Evolutionary conservation across 2,329 filamentous ascomycete species (phyloP), one percentile per base, ranked within the genome.

Genomic region (Claviceps spartinae): DNA sequence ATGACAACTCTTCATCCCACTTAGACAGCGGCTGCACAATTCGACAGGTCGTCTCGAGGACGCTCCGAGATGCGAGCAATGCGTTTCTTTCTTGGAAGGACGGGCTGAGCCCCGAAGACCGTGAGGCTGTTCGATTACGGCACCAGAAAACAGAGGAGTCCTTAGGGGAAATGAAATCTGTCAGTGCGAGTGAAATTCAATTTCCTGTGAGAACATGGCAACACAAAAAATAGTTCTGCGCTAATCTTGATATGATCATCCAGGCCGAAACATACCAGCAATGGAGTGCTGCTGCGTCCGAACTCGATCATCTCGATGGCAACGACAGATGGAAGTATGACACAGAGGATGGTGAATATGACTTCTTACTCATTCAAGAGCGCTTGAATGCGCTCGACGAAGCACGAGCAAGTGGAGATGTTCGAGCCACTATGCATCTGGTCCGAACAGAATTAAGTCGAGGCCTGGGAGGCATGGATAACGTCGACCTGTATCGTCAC

Each of bases 381-480:
- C 81, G 86, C n/a, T 70, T 94, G 44, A 70, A 73, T 50, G 81
- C 88, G 57, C 74, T 96, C 54, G 84, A 95, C 58, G 76, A 84
- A 11, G 89, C 88, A 16, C 79, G 86, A 5, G 72, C 75, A 11
- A 82, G 76, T 56, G 81, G 82, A 57, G 87, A 96, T 65, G 76
- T 88, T 51, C 77, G 76, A 55, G 75, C 76, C 52, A 93, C 95
- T 84, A 75, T 93, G 61, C 83, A 88, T 61, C 74, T 93, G 40
- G 75, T 95, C 40, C 82, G 90, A 30, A 95, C 88, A 1, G 77
- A 86, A 1, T 69, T 96, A 48, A 88, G 84, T 41, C 82, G 90
- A 45, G 83, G 90, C 59, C 71, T 95, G 9, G 90, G 88, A 7
- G 86, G 85, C 49, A 95, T 96, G 85, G 88, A 86, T 55, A 86